Base-by-base conservation (phyloP, 176 grass and related monocot genomes). In the Avena atlantica region DNA sequence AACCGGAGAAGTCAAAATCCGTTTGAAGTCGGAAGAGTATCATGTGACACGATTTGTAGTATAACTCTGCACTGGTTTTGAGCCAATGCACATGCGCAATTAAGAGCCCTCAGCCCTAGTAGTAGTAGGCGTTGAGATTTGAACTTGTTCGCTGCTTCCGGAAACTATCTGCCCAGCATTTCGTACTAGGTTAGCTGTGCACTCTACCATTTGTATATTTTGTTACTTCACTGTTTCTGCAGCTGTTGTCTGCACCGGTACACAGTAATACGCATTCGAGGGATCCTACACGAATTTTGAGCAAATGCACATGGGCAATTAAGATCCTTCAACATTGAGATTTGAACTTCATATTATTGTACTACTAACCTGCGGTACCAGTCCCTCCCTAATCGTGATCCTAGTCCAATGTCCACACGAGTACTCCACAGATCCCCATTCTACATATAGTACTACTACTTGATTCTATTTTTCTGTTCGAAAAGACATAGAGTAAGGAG, bases 231-330 rank as follows among this genome's bases (percentile, higher is more conserved):
- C 40, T 7, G 40, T 42, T 42, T 8, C 40, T 42, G 6, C 5
- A 42, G 40, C 40, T 42, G 40, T 42, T 42, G 40, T 42, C 40
- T 42, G 40, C 40, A 42, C 6, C 40, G 40, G 6, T 6, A 42
- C 37, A 40, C 40, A 42, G 40, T 42, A 34, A 34, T 34, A 42
- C 40, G 40, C 40, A 42, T 42, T 42, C 40, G 40, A 42, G 40
- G 40, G 40, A 42, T 42, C 40, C 40, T 42, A 42, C 40, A 42
- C 80, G 53, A 2, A 42, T 45, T 87, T 79, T 74, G 60, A 57
- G 56, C 34, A 57, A 61, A 80, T 37, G 80, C 89, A 90, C 89
- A 87, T 90, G 89, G 65, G 80, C 57, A 87, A 84, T 90, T 90
- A 90, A 89, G 56, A 48, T 13, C 16, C 8, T n/a, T 9, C 23